Base-by-base conservation (phyloP, 1,139 yeast species). In the Kodamaea plutei region DNA sequence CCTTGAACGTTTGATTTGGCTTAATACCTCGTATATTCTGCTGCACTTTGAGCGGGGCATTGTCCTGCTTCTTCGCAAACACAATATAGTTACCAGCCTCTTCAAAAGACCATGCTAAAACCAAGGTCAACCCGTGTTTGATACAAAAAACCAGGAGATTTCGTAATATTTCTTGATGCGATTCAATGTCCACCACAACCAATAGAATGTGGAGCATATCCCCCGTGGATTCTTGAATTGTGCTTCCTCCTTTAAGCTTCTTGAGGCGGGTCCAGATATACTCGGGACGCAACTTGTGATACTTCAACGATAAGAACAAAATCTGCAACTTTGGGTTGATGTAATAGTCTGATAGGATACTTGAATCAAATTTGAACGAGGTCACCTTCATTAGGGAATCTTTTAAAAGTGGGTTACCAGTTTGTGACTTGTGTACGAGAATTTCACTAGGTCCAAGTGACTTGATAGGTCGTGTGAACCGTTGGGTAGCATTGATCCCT, bases 211-310 rank as follows among this genome's bases (percentile, higher is more conserved):
- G 72, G 29, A 82, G 61, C 8, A 72, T 70, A 41, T 68, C 73
- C 18, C 71, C 64, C 18, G 28, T 28, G 8, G 24, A 15, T 12
- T 32, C 32, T 8, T 21, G 30, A 4, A 30, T 26, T 67, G 68
- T 13, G 15, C 33, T 30, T 9, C 35, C 29, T 26, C 61, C 58
- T 34, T 62, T 60, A 23, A 64, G 41, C 33, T 78, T 77, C 40
- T 73, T 75, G 45, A 88, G 65, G 33, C 93, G 71, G 36, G 75
- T 73, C 64, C 78, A 76, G 4, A 91, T 76, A 47, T 91, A 88
- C 50, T 88, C 96, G 0, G 95, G 95, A 40, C 84, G 89, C 25
- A 89, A 61, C 45, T 83, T 82, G 54, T 88, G 95, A 55, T 89
- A 91, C 38, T 84, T 79, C 31, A 89, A 56, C 5, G 93, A 78